Evolutionary conservation across 768 basidiomycete genomes (phyloP).

Genomic region (Panellus pusillus): DNA sequence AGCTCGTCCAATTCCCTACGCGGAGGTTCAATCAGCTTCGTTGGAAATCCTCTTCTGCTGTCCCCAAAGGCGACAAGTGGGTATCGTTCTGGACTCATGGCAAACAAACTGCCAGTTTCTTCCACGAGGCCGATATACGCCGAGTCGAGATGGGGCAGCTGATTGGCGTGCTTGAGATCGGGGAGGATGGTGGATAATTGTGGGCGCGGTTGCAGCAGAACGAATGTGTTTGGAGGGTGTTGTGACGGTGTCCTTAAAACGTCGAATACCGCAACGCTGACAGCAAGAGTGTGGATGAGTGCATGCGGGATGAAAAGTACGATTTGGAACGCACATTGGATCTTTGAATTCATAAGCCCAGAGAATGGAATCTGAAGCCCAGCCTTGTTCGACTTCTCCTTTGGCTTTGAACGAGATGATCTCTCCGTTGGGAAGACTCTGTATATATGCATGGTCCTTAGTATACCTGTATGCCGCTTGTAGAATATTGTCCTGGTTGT

Average conservation of each 20-base stretch:
- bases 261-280: constrained; percentile 83
- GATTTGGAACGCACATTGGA: constrained; percentile 58
- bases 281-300: constrained; percentile 3
- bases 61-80: constrained; percentile 78
- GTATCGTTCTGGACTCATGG: constrained; percentile 79
- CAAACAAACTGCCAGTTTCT: constrained; percentile 74
- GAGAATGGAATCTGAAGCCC: constrained; percentile 36
- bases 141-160: constrained; percentile 51
- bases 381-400: constrained; percentile 20
- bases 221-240: constrained; percentile 55
- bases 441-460: constrained; percentile 79
- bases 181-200: constrained; percentile 73
- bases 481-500: constrained; percentile 75
- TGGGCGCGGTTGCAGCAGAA: constrained; percentile 85
- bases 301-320: neutral
- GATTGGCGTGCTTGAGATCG: constrained; percentile 28
- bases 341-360: constrained; percentile 63
- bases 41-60: constrained; percentile 25
- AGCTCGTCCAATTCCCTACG: constrained; percentile 29
- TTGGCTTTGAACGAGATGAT: constrained; percentile 69
- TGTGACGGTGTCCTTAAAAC: constrained; percentile 45
- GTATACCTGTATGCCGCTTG: constrained; percentile 77
- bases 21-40: constrained; percentile 14
- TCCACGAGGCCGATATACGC: constrained; percentile 84
- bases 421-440: constrained; percentile 76